Base-by-base conservation (phyloP, 1,284 basidiomycete genomes). In the Sporisorium scitamineum region DNA sequence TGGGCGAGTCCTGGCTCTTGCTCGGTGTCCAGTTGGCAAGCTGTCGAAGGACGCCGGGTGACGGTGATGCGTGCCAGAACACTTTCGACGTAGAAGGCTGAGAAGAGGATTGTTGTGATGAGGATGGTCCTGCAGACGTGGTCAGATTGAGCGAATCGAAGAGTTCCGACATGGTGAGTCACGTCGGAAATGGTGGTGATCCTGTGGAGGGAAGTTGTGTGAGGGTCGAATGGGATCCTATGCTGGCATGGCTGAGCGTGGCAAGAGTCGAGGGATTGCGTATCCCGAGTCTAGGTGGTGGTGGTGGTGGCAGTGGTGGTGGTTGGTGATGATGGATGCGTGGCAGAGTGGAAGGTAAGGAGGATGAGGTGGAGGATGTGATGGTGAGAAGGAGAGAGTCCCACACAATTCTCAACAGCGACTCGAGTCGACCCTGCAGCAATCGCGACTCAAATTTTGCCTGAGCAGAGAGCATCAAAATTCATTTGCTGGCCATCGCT, bases 101-200 rank as follows among this genome's bases (percentile, higher is more conserved):
- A 3, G 74, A 76, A 0, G 74, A 72, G 2, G 72, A 70, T 20
- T 61, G 68, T n/a, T 76, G 73, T 3, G 73, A 76, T 3, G 73
- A 76, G 2, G 69, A 65, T 1, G 65, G 64, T 13, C 61, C 73
- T 9, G 67, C 60, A 7, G 61, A 55, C 5, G 47, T 65, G 67
- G 45, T 68, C 26, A 76, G 57, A 14, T 76, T 72, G 66, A 76
- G 70, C 44, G 74, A 76, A 57, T 76, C 74, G 31, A 76, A 76
- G 44, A 76, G 74, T 39, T 76, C 74, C 31, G 74, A 76, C 74
- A 76, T 76, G 62, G 27, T 56, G 48, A 26, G 51, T 37, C 39
- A 32, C n/a, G 14, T 29, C 29, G 10, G 27, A 31, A 9, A 20
- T 18, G 52, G n/a, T 6, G 44, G 9, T 5, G 31, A 14, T 31